Evolutionary conservation across 164 flowering plant genomes (phyloP).

Genomic region (Chimonanthus salicifolius): DNA sequence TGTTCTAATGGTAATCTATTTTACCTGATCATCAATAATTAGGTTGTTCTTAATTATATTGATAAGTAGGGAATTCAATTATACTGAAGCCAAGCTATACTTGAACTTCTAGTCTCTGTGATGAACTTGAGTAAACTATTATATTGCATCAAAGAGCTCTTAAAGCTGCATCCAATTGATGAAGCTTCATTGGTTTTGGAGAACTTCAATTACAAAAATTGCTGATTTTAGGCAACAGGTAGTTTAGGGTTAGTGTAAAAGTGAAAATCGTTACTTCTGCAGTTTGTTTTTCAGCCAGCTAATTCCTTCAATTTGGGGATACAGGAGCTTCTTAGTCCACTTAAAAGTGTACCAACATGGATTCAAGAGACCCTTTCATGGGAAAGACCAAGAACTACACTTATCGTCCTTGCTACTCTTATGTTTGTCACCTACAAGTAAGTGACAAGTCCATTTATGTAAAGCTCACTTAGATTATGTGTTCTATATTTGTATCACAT

Average conservation of each 20-base stretch:
- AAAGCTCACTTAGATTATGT: not conserved
- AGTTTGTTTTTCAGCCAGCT: not conserved
- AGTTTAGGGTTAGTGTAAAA: no score
- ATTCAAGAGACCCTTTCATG: slow-evolving; percentile 42
- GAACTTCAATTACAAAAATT: no score
- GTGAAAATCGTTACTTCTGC: no score
- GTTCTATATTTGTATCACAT: not conserved
- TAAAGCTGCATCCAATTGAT: no score
- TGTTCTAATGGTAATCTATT: slow-evolving; percentile 53
- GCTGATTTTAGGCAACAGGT: no score
- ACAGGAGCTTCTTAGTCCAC: slow-evolving; percentile 72
- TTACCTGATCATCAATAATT: not conserved
- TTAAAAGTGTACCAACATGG: slow-evolving; percentile 30
- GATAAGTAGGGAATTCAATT: no score
- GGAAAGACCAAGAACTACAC: slow-evolving; percentile 56
- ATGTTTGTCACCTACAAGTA: slow-evolving; percentile 60
- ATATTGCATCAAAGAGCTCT: no score
- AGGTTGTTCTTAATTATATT: no score
- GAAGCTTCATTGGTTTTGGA: no score
- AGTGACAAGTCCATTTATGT: slow-evolving; percentile 16
- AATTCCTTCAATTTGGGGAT: slow-evolving; percentile 12
- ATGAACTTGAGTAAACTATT: no score
- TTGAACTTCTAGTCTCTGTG: no score
- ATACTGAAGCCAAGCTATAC: no score
- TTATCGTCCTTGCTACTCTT: slow-evolving; percentile 22